phyloP scores from a whole-genome alignment of 768 basidiomycete species.

The Cystobasidium onofrii region DNA sequence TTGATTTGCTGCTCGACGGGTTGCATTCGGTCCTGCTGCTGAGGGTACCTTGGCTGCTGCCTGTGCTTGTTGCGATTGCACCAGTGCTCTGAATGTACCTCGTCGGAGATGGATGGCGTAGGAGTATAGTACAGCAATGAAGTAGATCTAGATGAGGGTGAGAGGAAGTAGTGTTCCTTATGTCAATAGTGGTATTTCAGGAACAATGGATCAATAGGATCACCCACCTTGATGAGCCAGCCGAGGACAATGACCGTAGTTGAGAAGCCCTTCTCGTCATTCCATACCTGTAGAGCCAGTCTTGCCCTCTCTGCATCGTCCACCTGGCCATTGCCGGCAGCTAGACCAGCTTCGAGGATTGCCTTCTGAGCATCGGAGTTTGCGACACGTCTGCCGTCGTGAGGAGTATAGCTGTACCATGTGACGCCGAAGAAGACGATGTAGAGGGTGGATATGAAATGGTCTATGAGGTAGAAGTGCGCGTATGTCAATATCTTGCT shows the following conservation, averaged over 20 bases:
- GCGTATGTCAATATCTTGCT: slow-evolving; percentile 77
- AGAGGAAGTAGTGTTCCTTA: too few relatives aligned
- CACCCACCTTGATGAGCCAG: slow-evolving; percentile 76
- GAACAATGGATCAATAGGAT: too few relatives aligned
- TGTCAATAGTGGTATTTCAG: too few relatives aligned
- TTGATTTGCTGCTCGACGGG: neutral
- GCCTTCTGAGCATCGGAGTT: slow-evolving; percentile 84
- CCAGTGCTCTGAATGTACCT: slow-evolving; percentile 74
- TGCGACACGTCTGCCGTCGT: slow-evolving; percentile 70
- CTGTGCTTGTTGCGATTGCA: slow-evolving; percentile 10
- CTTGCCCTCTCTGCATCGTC: slow-evolving; percentile 58
- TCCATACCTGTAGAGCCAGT: slow-evolving; percentile 73
- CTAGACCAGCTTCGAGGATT: slow-evolving; percentile 53
- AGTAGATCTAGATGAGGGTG: too few relatives aligned
- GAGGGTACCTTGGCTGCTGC: neutral
- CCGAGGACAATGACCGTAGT: slow-evolving; percentile 66
- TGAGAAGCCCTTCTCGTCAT: slow-evolving; percentile 76
- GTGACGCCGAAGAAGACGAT: slow-evolving; percentile 79
- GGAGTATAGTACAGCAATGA: slow-evolving; percentile 80
- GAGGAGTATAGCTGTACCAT: slow-evolving; percentile 88
- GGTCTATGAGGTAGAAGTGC: slow-evolving; percentile 84
- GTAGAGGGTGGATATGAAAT: slow-evolving; percentile 79
- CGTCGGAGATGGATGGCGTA: slow-evolving; percentile 85
- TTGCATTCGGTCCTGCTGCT: neutral
- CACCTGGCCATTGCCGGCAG: slow-evolving; percentile 45